A percentile compares a stretch with the other conserved stretches of the same genome.
These are phyloP conservation scores for Beta vulgaris DNA, from an alignment of 148 eudicot species.

Conservation along the genomic window DNA sequence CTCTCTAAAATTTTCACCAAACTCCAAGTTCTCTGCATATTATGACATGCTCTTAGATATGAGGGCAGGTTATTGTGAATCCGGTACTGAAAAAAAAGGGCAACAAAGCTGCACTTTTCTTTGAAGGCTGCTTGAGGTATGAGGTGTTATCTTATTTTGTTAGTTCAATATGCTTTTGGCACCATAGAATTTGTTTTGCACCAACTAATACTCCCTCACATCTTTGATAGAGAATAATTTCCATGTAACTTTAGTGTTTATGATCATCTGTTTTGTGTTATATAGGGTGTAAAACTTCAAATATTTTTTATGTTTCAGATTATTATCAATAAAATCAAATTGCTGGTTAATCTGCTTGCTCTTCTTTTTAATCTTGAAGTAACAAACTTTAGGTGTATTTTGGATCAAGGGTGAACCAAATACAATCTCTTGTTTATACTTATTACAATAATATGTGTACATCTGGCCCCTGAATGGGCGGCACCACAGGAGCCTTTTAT, in stretches of 20 bases:
- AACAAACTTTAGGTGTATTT: too few relatives aligned
- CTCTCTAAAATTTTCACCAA: background rate
- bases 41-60: constrained; percentile 29
- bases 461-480: too few relatives aligned
- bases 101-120: constrained; percentile 68
- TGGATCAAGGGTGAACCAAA: too few relatives aligned
- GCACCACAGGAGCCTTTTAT: too few relatives aligned
- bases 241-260: background rate
- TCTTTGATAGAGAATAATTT: background rate
- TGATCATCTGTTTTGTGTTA: too few relatives aligned
- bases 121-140: constrained; percentile 95
- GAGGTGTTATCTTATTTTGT: constrained; percentile 6
- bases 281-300: too few relatives aligned
- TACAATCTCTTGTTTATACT: too few relatives aligned
- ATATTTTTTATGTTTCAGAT: too few relatives aligned
- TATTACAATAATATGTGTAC: too few relatives aligned
- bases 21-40: constrained; percentile 11
- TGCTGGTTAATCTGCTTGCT: too few relatives aligned
- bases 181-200: background rate
- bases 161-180: background rate
- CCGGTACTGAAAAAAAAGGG: constrained; percentile 73
- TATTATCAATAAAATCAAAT: too few relatives aligned
- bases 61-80: constrained; percentile 81
- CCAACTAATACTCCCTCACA: background rate
- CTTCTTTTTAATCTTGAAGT: too few relatives aligned